A percentile compares a stretch with the other conserved stretches of the same genome.
These are phyloP conservation scores for Pascua guehoae DNA, from an alignment of 1,284 basidiomycete species.

Conservation along the genomic window DNA sequence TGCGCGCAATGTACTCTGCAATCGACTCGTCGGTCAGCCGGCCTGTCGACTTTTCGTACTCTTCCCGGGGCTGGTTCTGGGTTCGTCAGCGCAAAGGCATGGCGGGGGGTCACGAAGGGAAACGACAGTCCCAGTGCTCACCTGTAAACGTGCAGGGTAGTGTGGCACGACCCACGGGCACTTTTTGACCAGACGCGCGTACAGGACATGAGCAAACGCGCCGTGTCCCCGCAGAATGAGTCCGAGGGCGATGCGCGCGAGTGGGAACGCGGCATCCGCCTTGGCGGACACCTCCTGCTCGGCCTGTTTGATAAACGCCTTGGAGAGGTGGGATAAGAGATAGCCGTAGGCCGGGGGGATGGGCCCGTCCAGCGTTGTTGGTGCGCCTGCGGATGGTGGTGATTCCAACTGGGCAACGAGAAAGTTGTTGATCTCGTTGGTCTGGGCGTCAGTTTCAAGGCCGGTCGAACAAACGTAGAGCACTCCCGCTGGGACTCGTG, in stretches of 20 bases:
- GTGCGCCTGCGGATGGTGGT: constrained; percentile 48
- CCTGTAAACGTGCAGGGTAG: constrained; percentile 43
- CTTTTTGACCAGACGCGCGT: constrained; percentile 76
- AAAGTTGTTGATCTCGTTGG: constrained; percentile 61
- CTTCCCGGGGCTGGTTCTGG: constrained; percentile 54
- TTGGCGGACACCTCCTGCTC: constrained; percentile 92
- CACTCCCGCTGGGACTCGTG: constrained; percentile 7
- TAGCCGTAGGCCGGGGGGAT: constrained; percentile 59
- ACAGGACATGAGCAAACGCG: constrained; percentile 70
- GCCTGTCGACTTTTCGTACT: constrained; percentile 67
- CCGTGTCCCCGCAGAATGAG: constrained; percentile 59
- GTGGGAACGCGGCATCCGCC: constrained; percentile 74
- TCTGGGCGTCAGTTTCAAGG: constrained; percentile 50
- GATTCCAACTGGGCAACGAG: constrained; percentile 48
- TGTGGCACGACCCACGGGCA: constrained; percentile 58
- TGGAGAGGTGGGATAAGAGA: constrained; percentile 79
- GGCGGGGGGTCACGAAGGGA: too few relatives aligned
- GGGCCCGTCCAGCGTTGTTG: constrained; percentile 41
- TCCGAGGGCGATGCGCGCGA: constrained; percentile 71
- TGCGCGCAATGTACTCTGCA: constrained; percentile 68
- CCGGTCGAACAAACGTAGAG: not conserved
- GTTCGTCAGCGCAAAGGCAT: not conserved
- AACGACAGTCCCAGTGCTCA: too few relatives aligned
- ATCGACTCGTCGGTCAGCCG: constrained; percentile 54
- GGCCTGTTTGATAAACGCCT: constrained; percentile 85